Evolutionary conservation across 192 early-diverging fungal genomes (phyloP).

Genomic region (Coemansia biformis): DNA sequence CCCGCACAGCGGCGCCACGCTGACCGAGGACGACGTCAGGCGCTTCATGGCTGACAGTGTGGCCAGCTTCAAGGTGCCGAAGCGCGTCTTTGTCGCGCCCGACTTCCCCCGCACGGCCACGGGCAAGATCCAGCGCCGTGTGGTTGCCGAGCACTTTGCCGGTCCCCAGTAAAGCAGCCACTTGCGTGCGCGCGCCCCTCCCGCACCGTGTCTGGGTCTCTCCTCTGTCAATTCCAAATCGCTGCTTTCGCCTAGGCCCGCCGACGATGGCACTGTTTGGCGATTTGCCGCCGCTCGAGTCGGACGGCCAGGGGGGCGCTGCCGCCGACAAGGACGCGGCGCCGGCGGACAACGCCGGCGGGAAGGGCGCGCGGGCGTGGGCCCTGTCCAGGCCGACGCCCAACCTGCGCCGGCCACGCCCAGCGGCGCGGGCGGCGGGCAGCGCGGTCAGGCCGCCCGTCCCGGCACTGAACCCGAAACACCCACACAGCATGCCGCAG

Average conservation of each 20-base stretch:
- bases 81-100: constrained; percentile 60
- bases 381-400: constrained; percentile 20
- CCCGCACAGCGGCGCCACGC: constrained; percentile 45
- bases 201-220: too few species aligned
- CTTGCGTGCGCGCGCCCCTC: too few species aligned
- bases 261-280: constrained; percentile 47
- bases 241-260: too few species aligned
- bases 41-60: constrained; percentile 53
- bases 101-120: constrained; percentile 68
- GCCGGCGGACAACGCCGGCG: background rate
- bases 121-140: constrained; percentile 65
- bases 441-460: background rate
- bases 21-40: constrained; percentile 54
- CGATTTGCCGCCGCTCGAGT: constrained; percentile 31
- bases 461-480: constrained; percentile 13
- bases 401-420: constrained; percentile 22
- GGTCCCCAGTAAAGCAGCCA: constrained; percentile 40
- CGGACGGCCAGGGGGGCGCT: background rate
- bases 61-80: constrained; percentile 68
- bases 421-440: background rate
- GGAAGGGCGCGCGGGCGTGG: constrained; percentile 13
- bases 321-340: too few species aligned
- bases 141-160: constrained; percentile 57
- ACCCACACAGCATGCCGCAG: constrained; percentile 24
- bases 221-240: too few species aligned